Base-by-base conservation (phyloP, 2,329 filamentous ascomycete genomes). In the Albifimbria verrucaria region DNA sequence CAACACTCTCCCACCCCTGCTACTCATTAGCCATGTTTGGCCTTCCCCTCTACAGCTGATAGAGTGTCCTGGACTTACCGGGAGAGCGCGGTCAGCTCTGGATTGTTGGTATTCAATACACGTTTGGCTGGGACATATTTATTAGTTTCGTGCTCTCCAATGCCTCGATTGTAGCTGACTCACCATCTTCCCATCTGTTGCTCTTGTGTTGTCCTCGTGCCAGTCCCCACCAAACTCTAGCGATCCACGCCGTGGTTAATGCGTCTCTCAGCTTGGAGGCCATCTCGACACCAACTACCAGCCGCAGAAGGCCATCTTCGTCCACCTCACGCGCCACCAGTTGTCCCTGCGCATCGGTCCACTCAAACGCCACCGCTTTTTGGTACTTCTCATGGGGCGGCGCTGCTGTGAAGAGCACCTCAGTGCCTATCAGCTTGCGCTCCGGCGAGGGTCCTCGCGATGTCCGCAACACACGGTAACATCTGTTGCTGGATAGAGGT, bases 201-300 rank as follows among this genome's bases (percentile, higher is more conserved):
- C 50, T 49, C 32, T 54, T 42, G 20, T 49, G 53, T 24, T 87
- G 58, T 7, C 54, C 59, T 20, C 57, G 59, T 3, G 67, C 62
- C 26, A 67, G 36, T n/a, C 65, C 63, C 47, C 62, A 63, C 70
- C 70, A 73, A 22, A 69, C 50, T 47, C 68, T 63, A 47, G 69
- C 45, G 49, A 71, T 61, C 71, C 70, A 72, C 9, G 68, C 66
- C 4, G 63, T 59, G 9, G 68, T 68, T 20, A 73, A 62, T 4
- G 66, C 69, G 49, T 73, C 70, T 4, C 69, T 59, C 53, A 57
- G 49, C 9, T 57, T 57, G 5, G 51, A 50, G 18, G 56, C 56
- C 64, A 72, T 63, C 57, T 67, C 62, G 12, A 62, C 64, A 4
- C 62, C 63, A 11, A 73, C 56, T 7, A 68, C 62, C 28, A 72